Base-by-base conservation (phyloP, 257 asterid species). In the Nicotiana sylvestris region DNA sequence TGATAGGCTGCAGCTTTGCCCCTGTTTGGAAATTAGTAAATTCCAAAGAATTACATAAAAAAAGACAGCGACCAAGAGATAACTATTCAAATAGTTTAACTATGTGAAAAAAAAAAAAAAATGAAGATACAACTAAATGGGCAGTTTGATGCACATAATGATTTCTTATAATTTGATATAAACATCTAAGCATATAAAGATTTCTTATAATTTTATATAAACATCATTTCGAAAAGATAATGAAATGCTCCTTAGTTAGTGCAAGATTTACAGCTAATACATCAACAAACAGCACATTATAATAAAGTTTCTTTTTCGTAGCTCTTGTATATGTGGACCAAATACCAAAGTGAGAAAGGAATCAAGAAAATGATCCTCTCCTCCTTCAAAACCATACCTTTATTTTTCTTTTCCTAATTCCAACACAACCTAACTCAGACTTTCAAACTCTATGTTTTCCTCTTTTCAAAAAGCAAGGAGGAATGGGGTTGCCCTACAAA, bases 381-480 rank as follows among this genome's bases (percentile, higher is more conserved):
- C 84, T 83, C 85, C 78, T 84, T 69, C 9, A 57, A 78, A 37
- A 25, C 57, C 88, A 87, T 25, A 13, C 67, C 82, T 60, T 76
- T 76, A 79, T 79, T 79, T 79, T n/a, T 55, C 76, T 91, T 93
- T 93, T 88, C 81, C 94, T 87, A 90, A 91, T 93, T 91, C 96
- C 97, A 91, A 93, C 81, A 84, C 89, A 79, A 30, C 61, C 33
- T 58, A 66, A 61, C 86, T 72, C 84, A 77, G 43, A 87, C 91
- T 87, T 89, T 88, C 88, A 91, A 87, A 85, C 87, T 82, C 33
- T 55, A 37, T 78, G 56, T 55, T 85, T 68, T 49, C n/a, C 87
- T 81, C 95, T 87, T 90, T 93, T 56, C 84, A 81, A 82, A 91
- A 91, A 91, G 93, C 88, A 89, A 81, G 57, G 81, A 86, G 74